Conservation (phyloP, 352 stramenopile genomes). For the Pythium pyrilobum region DNA sequence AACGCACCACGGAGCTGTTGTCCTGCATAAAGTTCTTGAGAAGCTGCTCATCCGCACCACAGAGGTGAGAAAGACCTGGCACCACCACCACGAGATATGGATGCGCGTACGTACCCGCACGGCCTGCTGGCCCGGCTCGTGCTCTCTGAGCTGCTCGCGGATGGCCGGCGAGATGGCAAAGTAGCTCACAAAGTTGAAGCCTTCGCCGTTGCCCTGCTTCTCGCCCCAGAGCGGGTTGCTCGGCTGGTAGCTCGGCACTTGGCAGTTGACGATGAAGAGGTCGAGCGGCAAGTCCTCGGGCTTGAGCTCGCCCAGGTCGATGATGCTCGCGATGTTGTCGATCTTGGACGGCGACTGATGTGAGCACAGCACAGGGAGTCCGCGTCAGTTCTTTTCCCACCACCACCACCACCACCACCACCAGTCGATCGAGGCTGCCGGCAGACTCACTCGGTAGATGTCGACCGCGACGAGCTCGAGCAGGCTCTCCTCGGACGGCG, state of each 20-base stretch:
- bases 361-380: no score
- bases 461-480: constrained; percentile 65
- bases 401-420: not conserved
- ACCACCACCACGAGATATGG: not conserved
- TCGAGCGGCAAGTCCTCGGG: constrained; percentile 29
- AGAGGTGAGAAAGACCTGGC: no score
- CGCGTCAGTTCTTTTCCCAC: not conserved
- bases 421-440: not conserved
- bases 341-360: constrained; percentile 58
- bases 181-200: constrained; percentile 82
- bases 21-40: constrained; percentile 40
- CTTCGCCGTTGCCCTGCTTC: constrained; percentile 59
- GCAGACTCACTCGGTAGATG: constrained; percentile 47
- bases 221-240: constrained; percentile 83
- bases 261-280: constrained; percentile 79
- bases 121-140: constrained; percentile 36
- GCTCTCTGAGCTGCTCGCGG: constrained; percentile 42
- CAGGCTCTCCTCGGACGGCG: constrained; percentile 44
- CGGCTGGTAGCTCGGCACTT: constrained; percentile 78
- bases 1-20: constrained; percentile 23
- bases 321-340: constrained; percentile 66
- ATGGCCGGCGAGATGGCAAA: constrained; percentile 58
- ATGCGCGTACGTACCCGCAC: constrained; percentile 28
- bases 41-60: constrained; percentile 15
- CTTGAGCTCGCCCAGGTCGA: constrained; percentile 49